Evolutionary conservation across 1,284 basidiomycete genomes (phyloP).

Genomic region (Schizophyllum amplum): DNA sequence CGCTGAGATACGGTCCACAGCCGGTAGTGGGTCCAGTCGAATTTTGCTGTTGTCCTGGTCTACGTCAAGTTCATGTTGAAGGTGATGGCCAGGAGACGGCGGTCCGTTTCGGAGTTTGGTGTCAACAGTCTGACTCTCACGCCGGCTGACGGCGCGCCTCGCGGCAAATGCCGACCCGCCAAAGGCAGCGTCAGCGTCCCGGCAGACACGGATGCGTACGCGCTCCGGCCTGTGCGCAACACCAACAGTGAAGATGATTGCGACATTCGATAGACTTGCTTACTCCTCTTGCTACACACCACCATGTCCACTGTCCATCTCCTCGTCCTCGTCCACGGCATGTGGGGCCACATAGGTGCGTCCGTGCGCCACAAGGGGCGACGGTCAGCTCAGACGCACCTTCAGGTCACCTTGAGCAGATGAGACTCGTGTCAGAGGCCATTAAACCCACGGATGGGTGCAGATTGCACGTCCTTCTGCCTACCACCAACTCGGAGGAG

Average conservation of each 20-base stretch:
- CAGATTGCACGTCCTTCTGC: slow-evolving; percentile 40
- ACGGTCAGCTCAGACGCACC: background rate
- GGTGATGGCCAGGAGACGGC: no score
- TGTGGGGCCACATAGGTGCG: slow-evolving; percentile 73
- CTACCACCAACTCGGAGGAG: slow-evolving; percentile 45
- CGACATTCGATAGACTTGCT: background rate
- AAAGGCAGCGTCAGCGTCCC: background rate
- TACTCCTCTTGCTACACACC: background rate
- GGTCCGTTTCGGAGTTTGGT: no score
- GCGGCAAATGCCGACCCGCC: background rate
- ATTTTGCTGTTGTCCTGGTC: no score
- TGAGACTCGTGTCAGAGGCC: slow-evolving; percentile 19
- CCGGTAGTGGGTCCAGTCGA: no score
- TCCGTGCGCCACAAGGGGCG: slow-evolving; percentile 27
- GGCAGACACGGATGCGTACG: background rate
- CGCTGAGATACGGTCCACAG: no score
- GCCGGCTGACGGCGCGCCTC: no score
- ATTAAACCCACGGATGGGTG: slow-evolving; percentile 19
- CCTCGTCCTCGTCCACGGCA: slow-evolving; percentile 72
- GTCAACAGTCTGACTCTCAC: no score
- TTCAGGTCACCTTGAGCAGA: slow-evolving; percentile 27
- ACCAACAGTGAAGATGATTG: background rate
- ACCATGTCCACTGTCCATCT: slow-evolving; percentile 33
- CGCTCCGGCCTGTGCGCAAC: background rate
- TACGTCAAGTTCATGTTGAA: background rate